Base-by-base conservation (phyloP, 768 basidiomycete genomes). In the Tulasnella sp. region DNA sequence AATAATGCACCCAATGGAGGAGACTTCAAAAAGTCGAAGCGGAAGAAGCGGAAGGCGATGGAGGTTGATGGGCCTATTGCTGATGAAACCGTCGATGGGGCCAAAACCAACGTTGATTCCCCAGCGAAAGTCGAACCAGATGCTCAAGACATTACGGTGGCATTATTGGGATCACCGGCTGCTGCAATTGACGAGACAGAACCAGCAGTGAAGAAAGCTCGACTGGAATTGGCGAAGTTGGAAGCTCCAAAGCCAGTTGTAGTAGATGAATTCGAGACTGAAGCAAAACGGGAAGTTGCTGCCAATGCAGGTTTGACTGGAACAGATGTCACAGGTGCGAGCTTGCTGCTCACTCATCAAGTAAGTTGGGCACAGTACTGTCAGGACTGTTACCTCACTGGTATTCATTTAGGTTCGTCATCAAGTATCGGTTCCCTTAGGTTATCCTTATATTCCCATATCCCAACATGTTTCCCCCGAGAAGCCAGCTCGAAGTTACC, bases 341-440 rank as follows among this genome's bases (percentile, higher is more conserved):
- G 78, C 22, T 64, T 91, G 13, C 84, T 89, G 63, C 72, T 91
- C 37, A 74, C 74, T 62, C 83, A 91, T 69, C 87, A 90, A 72
- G 87, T 78, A 50, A 48, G 71, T 62, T 13, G 13, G 55, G 24
- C 27, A 29, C 22, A 52, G 3, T 10, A 29, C 15, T 42, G n/a
- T 55, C 15, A 15, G 34, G 15, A 15, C 19, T 12, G 7, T 19
- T 53, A 15, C 9, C 13, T 31, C 8, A 34, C 12, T 20, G 31
- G 19, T 34, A 25, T 22, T 13, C 4, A 8, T 27, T 15, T 58
- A 90, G 87, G 88, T 93, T 53, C 78, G 91, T 34, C 91, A 95
- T 62, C 85, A 95, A 79, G 95, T 99, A 33, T 91, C 91, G 5
- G 80, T 98, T 13, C 95, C 95, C 6, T 81, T 87, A 19, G 81